Evolutionary conservation across 768 basidiomycete genomes (phyloP), one percentile per base, ranked within the genome.

Genomic region (Leccinum fibrillosum): DNA sequence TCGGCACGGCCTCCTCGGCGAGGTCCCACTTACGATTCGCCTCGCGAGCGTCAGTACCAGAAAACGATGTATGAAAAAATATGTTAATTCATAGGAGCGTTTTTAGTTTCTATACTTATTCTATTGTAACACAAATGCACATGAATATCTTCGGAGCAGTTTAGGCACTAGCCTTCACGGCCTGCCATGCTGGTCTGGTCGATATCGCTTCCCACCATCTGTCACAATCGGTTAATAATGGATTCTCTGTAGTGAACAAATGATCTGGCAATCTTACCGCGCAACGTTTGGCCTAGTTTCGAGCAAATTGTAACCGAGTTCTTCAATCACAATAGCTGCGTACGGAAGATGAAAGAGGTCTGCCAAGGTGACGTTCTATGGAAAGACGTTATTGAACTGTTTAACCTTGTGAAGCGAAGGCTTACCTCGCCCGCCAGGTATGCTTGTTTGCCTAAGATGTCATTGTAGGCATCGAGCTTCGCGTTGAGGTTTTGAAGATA

Each of bases 391-490:
- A 5, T 53, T 23, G n/a, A 34, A 42, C 21, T 4, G n/a, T 17
- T 10, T 8, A 37, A 23, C 37, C 21, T 11, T 12, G 4, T 1
- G 30, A 44, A 37, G 3, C 5, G 2, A 19, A 3, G 35, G 70
- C 77, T 53, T 58, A 82, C 84, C 60, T 83, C 73, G n/a, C 86
- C 86, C 26, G 81, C 81, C 6, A 85, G 68, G 62, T 84, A 86
- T 32, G 74, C 69, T 34, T 80, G 78, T 66, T 81, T 85, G 19
- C 71, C 67, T 15, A 86, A 74, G 39, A 88, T 81, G 15, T 61
- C 64, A 10, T 86, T 79, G 59, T 86, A 86, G 4, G 64, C 80
- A 17, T 81, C 77, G 4, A 87, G 74, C 49, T 76, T 80, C 4
- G 60, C 64, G 1, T 70, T 70, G 17, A 82, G 65, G 10, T 61